Evolutionary conservation across 331 rosid genomes (phyloP), one percentile per base, ranked within the genome.

Genomic region (Rosa hybrid): DNA sequence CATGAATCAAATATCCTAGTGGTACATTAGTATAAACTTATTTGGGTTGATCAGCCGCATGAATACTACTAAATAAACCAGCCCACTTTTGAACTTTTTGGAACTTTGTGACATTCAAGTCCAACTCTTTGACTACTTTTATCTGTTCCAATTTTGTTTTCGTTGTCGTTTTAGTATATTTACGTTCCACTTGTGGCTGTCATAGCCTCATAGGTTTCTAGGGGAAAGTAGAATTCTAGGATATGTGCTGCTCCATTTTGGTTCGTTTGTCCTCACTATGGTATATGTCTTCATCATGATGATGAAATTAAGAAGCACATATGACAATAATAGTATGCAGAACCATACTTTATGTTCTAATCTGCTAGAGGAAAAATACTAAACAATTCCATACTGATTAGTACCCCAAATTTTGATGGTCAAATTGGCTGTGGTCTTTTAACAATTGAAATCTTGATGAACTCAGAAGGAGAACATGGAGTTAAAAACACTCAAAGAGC

Each of bases 391-490:
- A 25, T 49, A 10, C 49, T 27, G 60, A 60, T 21, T 25, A 21
- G 3, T 13, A 13, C 44, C 70, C 70, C 39, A 1, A 12, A 64
- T 10, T 71, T 72, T 72, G 46, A 67, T 34, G 7, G 17, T 34
- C 2, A 68, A 39, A 39, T 16, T 3, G 49, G 49, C 14, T 30
- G 71, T 64, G 67, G 12, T 20, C 9, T 54, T 75, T 53, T 71
- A 69, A n/a, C 34, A 25, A 42, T 56, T 42, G 54, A 75, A 23
- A 78, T 59, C n/a, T 76, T 63, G 62, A 76, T 76, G 72, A 76
- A 25, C 81, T 78, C 83, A 95, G 99, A 96, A 93, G 80, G 99
- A 95, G 87, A 93, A 90, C 81, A 77, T 89, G 88, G 83, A 91
- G 87, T 84, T 95, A 12, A 88, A 89, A 89, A 85, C 85, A 45